phyloP scores from a whole-genome alignment of 768 basidiomycete genomes.

The Boletus subparvulus region DNA sequence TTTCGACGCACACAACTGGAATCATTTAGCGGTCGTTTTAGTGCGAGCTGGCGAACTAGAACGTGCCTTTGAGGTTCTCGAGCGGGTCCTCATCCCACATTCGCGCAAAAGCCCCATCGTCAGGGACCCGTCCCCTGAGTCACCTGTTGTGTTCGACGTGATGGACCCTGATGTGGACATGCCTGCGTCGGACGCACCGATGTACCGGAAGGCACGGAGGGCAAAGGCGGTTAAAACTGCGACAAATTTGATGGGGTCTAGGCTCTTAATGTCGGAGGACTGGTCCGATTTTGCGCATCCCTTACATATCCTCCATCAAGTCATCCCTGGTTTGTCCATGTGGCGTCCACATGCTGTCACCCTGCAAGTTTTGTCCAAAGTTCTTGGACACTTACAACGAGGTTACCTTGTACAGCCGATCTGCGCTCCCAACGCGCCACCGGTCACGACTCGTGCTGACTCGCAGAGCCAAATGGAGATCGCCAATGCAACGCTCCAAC shows the following conservation, averaged over 20 bases:
- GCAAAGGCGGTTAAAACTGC: slow-evolving; percentile 21
- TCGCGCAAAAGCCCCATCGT: slow-evolving; percentile 33
- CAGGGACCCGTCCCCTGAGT: slow-evolving; percentile 34
- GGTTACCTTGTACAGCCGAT: slow-evolving; percentile 52
- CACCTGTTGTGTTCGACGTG: slow-evolving; percentile 43
- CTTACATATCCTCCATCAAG: slow-evolving; percentile 58
- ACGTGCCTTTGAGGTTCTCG: slow-evolving; percentile 79
- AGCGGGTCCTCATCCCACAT: slow-evolving; percentile 70
- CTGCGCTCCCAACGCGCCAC: slow-evolving; percentile 19
- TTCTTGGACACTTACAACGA: slow-evolving; percentile 46
- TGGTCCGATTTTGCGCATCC: slow-evolving; percentile 55
- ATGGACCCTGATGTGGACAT: slow-evolving; percentile 23
- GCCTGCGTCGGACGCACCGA: slow-evolving; percentile 30
- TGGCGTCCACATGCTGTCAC: slow-evolving; percentile 65
- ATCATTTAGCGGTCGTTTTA: slow-evolving; percentile 73
- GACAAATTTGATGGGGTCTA: slow-evolving; percentile 12
- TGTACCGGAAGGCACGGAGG: slow-evolving; percentile 30
- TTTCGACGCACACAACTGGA: slow-evolving; percentile 92
- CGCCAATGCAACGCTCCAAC: slow-evolving; percentile 43
- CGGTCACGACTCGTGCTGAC: slow-evolving; percentile 20
- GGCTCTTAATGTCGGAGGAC: slow-evolving; percentile 12
- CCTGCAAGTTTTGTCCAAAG: slow-evolving; percentile 46
- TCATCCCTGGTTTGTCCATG: slow-evolving; percentile 60
- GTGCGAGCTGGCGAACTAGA: slow-evolving; percentile 79
- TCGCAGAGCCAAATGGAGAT: slow-evolving; percentile 26